Evolutionary conservation across 805 yeast genomes (phyloP).

Genomic region (Monosporozyma yasuniensis): DNA sequence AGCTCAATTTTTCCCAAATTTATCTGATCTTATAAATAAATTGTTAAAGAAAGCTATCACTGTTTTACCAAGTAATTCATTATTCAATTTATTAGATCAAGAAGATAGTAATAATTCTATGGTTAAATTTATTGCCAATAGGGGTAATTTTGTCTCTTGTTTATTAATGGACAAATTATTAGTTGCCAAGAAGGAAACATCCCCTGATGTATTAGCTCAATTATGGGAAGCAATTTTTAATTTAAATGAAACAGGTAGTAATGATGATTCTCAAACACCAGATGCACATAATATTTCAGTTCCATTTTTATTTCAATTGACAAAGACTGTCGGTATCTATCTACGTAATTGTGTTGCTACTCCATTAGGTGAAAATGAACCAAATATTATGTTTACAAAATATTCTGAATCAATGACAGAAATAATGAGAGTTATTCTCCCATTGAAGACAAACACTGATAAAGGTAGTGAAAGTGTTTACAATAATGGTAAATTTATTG

Average conservation of each 20-base stretch:
- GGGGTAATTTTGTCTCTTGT: constrained; percentile 20
- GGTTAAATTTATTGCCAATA: constrained; percentile 10
- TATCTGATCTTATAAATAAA: constrained; percentile 16
- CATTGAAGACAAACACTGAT: constrained; percentile 13
- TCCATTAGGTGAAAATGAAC: not conserved
- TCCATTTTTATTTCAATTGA: constrained; percentile 21
- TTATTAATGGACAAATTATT: constrained; percentile 24
- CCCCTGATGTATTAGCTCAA: constrained; percentile 4
- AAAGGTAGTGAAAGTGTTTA: constrained; percentile 20
- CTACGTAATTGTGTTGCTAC: constrained; percentile 11
- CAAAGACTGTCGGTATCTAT: constrained; percentile 26
- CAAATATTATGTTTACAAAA: constrained; percentile 9
- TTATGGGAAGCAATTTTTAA: constrained; percentile 21
- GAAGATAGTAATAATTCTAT: constrained; percentile 3
- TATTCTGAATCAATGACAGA: constrained; percentile 7
- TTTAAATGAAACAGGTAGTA: constrained; percentile 10
- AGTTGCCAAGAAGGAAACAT: constrained; percentile 7
- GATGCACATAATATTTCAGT: constrained; percentile 8
- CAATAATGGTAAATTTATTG: constrained; percentile 26
- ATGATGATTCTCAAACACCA: not conserved
- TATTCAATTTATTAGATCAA: constrained; percentile 6
- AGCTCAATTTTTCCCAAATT: constrained; percentile 17
- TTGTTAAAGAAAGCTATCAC: constrained; percentile 23
- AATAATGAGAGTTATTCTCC: constrained; percentile 12
- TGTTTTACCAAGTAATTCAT: constrained; percentile 20